A percentile compares a stretch with the other conserved stretches of the same genome.
Conservation (phyloP, 768 basidiomycete species). For the Mycena latifolia region DNA sequence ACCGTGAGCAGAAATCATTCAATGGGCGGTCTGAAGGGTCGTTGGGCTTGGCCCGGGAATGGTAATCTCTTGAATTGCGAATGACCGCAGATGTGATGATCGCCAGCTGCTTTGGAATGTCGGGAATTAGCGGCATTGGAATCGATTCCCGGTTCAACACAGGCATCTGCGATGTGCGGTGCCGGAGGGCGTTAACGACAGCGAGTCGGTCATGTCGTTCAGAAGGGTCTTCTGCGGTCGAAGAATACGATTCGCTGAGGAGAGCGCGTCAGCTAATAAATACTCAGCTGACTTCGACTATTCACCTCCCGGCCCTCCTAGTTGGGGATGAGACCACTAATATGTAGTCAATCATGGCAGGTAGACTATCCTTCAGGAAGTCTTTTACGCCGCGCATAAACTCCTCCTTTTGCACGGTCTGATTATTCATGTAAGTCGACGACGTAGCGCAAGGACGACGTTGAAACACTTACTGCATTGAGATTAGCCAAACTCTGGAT, state of each 20-base stretch:
- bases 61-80: slow-evolving; percentile 65
- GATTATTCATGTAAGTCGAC: slow-evolving; percentile 1
- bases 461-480: slow-evolving; percentile 65
- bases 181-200: slow-evolving; percentile 67
- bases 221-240: slow-evolving; percentile 43
- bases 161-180: slow-evolving; percentile 67
- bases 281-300: slow-evolving; percentile 16
- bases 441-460: background rate
- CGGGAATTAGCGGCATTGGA: slow-evolving; percentile 80
- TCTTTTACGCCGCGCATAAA: slow-evolving; percentile 84
- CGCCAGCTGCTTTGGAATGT: slow-evolving; percentile 84
- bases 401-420: slow-evolving; percentile 82
- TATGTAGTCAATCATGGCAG: slow-evolving; percentile 86
- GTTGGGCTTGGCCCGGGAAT: slow-evolving; percentile 45
- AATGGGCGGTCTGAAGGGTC: slow-evolving; percentile 56
- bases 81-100: slow-evolving; percentile 82
- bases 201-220: slow-evolving; percentile 65
- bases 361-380: slow-evolving; percentile 73
- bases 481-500: slow-evolving; percentile 91
- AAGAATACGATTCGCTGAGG: slow-evolving; percentile 42
- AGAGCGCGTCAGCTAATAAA: slow-evolving; percentile 15
- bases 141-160: slow-evolving; percentile 77
- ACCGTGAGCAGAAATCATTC: slow-evolving; percentile 68
- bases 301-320: slow-evolving; percentile 25
- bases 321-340: slow-evolving; percentile 73